Base-by-base conservation (phyloP, 208 protist genomes). In the Leishmania gerbilli region DNA sequence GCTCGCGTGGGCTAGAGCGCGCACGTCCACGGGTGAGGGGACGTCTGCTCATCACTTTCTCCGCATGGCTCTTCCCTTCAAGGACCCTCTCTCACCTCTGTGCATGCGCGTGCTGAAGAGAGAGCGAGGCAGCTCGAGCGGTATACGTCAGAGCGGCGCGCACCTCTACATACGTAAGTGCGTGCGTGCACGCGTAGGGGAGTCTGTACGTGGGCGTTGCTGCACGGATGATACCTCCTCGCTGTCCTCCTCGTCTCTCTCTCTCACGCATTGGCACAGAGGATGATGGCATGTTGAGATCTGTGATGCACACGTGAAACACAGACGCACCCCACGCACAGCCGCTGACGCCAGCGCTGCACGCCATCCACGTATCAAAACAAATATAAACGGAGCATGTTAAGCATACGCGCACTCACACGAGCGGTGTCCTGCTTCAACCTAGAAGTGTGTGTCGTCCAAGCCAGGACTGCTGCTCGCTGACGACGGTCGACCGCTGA, bases 371-470 rank as follows among this genome's bases (percentile, higher is more conserved):
- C 27, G 71, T 1, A 75, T 17, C 34, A 34, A 19, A 17, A 37
- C 45, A 24, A 3, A 75, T 3, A 75, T 0, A 75, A 31, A 56
- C 1, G 45, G 8, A 49, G 45, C 8, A 11, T 9, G 45, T 49
- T 49, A 49, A 11, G 21, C 24, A 53, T 19, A 53, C 4, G 27
- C 31, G 13, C 40, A 42, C 19, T 27, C 47, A 55, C 27, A 56
- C 6, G 47, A 21, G 45, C 47, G 47, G 13, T 49, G 40, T 3
- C 47, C 55, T n/a, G 15, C 42, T n/a, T 1, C 49, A 27, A 6
- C 17, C 49, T 79, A 84, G 65, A 84, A 84, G 60, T 84, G 80
- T n/a, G 56, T 68, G n/a, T 81, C 71, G 45, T 79, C 81, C 31
- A 80, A 76, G 58, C 27, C 56, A 34, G 53, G 0, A 31, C 8